Percentiles rank a stretch among this genome's conserved stretches.
These are phyloP conservation scores for Cladorrhinum sp. DNA, from an alignment of 2,329 filamentous ascomycete genomes.

Conservation along the genomic window DNA sequence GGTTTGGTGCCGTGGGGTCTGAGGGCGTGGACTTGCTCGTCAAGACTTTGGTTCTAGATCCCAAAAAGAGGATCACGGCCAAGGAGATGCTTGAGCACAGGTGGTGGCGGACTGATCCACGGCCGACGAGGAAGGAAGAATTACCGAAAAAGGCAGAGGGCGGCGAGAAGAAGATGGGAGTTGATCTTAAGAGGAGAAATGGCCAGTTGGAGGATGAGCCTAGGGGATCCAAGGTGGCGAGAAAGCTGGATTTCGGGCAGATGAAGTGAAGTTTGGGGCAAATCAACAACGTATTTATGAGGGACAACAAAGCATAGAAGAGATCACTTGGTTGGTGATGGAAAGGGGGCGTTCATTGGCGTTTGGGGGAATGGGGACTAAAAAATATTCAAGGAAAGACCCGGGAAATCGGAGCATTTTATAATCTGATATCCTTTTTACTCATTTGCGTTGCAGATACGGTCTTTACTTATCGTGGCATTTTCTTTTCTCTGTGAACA, in stretches of 20 bases:
- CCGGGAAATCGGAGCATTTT: too few species aligned
- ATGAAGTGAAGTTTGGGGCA: slow-evolving; percentile 38
- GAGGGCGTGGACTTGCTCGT: slow-evolving; percentile 86
- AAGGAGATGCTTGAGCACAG: slow-evolving; percentile 73
- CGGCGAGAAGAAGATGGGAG: slow-evolving; percentile 69
- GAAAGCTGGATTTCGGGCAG: slow-evolving; percentile 74
- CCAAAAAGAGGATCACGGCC: slow-evolving; percentile 77
- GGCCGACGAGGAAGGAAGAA: slow-evolving; percentile 76
- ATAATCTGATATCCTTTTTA: too few species aligned
- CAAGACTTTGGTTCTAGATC: slow-evolving; percentile 80
- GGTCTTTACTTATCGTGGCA: too few species aligned
- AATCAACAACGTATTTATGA: too few species aligned
- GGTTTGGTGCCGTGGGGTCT: slow-evolving; percentile 76
- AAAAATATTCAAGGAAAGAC: too few species aligned
- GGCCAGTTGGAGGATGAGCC: slow-evolving; percentile 65
- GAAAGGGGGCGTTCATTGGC: too few species aligned
- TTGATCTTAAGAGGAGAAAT: slow-evolving; percentile 73
- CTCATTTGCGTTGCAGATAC: too few species aligned
- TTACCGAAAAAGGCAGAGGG: slow-evolving; percentile 74
- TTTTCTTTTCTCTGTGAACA: too few species aligned
- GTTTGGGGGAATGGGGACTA: too few species aligned
- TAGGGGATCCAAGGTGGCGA: slow-evolving; percentile 70
- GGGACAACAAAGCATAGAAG: too few species aligned
- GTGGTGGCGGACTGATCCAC: slow-evolving; percentile 83
- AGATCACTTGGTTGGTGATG: too few species aligned